Base-by-base conservation (phyloP, 805 yeast genomes). In the Ogataea neopini region DNA sequence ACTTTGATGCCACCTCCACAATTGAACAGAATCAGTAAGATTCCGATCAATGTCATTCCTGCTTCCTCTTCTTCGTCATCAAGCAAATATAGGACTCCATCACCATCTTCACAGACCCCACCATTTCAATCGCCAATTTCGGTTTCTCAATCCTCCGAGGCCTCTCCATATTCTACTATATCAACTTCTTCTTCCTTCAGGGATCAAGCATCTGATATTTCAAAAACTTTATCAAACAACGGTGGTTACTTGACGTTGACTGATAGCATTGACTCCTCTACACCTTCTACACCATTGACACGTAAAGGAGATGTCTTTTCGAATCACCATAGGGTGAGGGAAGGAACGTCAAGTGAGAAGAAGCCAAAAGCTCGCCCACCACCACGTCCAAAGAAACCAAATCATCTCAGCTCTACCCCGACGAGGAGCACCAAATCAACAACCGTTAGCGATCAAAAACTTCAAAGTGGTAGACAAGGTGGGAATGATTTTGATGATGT, bases 331-430 rank as follows among this genome's bases (percentile, higher is more conserved):
- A 22, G 25, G 19, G 20, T 30, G 28, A 33, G 25, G 17, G 36
- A 42, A 32, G 44, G 37, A 6, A 13, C 30, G 5, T 36, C 40
- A 9, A 22, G 19, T 41, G 33, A 51, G 25, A 50, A 52, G 34
- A 53, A 50, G n/a, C 45, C 50, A 17, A 59, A 56, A 39, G 45
- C 52, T 14, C 66, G 64, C 2, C 80, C 83, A 1, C 82, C 83
- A 23, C 81, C 83, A 26, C 83, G 81, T 54, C 90, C 90, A 1
- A 70, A 69, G 56, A 85, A 85, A 56, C 91, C 92, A 3, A 59
- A 61, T 3, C 75, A 78, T 55, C 66, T 83, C 47, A 74, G 74
- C 53, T 63, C 76, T 8, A 67, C 66, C 4, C 64, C 55, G 18
- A 6, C 48, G 2, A 36, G n/a, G 13, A 45, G 42, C 11, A 32